These are phyloP conservation scores for Fusarium tupiense DNA, from an alignment of 2,329 filamentous ascomycete genomes.

Conservation along the genomic window DNA sequence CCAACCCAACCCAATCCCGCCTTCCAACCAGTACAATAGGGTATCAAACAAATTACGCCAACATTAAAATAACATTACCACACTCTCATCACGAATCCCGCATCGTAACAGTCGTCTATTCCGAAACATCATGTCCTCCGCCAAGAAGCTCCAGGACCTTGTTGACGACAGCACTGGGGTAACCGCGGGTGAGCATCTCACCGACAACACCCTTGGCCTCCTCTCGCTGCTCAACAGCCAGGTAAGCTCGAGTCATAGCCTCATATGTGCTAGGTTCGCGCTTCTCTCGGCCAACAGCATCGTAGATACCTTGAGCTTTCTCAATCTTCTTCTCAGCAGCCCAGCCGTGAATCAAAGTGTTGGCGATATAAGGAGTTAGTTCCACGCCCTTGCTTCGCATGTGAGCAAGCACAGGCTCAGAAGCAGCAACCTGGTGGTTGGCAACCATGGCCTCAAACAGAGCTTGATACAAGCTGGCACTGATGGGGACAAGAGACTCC, in stretches of 20 bases:
- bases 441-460: slow-evolving; percentile 98
- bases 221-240: slow-evolving; percentile 82
- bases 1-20: background rate
- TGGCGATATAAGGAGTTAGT: slow-evolving; percentile 97
- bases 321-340: slow-evolving; percentile 82
- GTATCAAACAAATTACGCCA: slow-evolving; percentile 46
- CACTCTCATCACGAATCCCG: slow-evolving; percentile 14
- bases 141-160: slow-evolving; percentile 93
- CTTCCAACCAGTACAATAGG: slow-evolving; percentile 42
- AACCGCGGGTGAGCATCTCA: slow-evolving; percentile 91
- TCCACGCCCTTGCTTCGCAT: slow-evolving; percentile 81
- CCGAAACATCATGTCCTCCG: slow-evolving; percentile 56
- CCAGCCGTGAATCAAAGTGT: slow-evolving; percentile 98
- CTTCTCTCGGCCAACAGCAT: slow-evolving; percentile 77
- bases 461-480: slow-evolving; percentile 92
- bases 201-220: slow-evolving; percentile 81
- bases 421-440: slow-evolving; percentile 84
- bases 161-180: slow-evolving; percentile 89
- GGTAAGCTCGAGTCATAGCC: slow-evolving; percentile 94
- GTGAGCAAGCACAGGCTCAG: slow-evolving; percentile 75
- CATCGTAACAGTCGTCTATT: slow-evolving; percentile 30
- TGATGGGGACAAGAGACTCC: slow-evolving; percentile 72
- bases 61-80: slow-evolving; percentile 38
- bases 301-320: slow-evolving; percentile 83
- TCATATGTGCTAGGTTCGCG: slow-evolving; percentile 98